Evolutionary conservation across 192 early-diverging fungal species (phyloP).

Genomic region (Podila epicladia): DNA sequence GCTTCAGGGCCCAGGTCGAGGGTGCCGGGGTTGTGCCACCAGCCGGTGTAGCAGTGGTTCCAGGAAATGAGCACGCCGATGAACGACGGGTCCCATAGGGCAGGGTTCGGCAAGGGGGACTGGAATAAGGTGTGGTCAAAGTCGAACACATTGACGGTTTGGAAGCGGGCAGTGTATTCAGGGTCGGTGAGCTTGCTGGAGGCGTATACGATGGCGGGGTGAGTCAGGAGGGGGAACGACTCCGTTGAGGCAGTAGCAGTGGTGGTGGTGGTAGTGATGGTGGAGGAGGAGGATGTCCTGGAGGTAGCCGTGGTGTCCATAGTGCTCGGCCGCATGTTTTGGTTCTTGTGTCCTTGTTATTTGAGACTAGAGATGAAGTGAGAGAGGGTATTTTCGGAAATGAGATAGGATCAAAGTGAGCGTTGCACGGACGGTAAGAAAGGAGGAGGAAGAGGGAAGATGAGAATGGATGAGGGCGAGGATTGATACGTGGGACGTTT

Average conservation of each 20-base stretch:
- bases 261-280: constrained; percentile 30
- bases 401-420: constrained; percentile 1
- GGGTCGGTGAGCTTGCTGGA: constrained; percentile 19
- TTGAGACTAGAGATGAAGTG: constrained; percentile 7
- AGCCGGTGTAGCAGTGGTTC: constrained; percentile 57
- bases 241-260: background rate
- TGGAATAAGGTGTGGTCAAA: constrained; percentile 76
- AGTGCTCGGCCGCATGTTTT: constrained; percentile 8
- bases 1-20: constrained; percentile 48
- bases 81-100: constrained; percentile 65
- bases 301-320: constrained; percentile 27
- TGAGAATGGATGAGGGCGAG: background rate
- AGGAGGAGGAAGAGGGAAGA: background rate
- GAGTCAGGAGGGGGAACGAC: constrained; percentile 15
- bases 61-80: constrained; percentile 63
- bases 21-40: constrained; percentile 69
- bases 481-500: background rate
- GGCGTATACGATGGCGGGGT: constrained; percentile 33
- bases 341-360: constrained; percentile 13
- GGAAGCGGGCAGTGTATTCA: constrained; percentile 4
- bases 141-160: constrained; percentile 62
- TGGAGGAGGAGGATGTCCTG: constrained; percentile 23
- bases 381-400: constrained; percentile 18
- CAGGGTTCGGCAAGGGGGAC: constrained; percentile 67
- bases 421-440: background rate